Percentiles rank a stretch among this genome's conserved stretches.
phyloP scores from a whole-genome alignment of 2,329 filamentous ascomycete genomes.

The Neofusicoccum parvum region DNA sequence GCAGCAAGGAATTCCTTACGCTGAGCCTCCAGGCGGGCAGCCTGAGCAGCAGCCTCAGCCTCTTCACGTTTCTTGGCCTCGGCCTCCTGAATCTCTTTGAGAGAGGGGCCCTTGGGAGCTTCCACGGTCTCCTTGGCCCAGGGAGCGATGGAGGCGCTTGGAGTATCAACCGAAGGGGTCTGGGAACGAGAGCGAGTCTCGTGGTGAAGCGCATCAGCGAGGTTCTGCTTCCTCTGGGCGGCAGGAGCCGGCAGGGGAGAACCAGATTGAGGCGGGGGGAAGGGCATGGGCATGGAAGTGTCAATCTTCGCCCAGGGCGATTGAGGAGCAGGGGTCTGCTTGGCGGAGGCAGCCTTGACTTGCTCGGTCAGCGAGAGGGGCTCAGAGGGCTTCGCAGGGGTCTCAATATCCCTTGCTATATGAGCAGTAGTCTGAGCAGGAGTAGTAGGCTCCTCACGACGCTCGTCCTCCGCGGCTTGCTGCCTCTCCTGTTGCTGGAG shows the following conservation, averaged over 20 bases:
- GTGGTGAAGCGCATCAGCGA: slow-evolving; percentile 71
- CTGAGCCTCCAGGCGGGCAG: slow-evolving; percentile 73
- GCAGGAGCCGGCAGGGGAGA: slow-evolving; percentile 87
- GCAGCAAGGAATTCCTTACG: slow-evolving; percentile 76
- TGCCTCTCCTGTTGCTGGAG: slow-evolving; percentile 27
- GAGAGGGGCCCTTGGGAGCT: slow-evolving; percentile 78
- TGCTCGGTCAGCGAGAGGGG: slow-evolving; percentile 77
- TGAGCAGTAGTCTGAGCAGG: slow-evolving; percentile 1
- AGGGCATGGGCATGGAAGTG: slow-evolving; percentile 73
- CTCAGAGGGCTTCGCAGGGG: slow-evolving; percentile 43
- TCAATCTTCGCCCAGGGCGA: slow-evolving; percentile 64
- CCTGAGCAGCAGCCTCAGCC: slow-evolving; percentile 77
- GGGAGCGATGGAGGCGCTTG: slow-evolving; percentile 76
- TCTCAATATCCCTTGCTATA: slow-evolving; percentile 12
- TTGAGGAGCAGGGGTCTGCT: slow-evolving; percentile 58
- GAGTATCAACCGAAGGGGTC: slow-evolving; percentile 69
- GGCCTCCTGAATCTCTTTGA: slow-evolving; percentile 95
- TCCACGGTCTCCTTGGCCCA: slow-evolving; percentile 87
- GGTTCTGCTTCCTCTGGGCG: slow-evolving; percentile 81
- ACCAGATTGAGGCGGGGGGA: slow-evolving; percentile 71
- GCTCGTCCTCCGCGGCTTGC: slow-evolving; percentile 27
- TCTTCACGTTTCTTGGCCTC: slow-evolving; percentile 93
- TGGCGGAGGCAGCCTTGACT: slow-evolving; percentile 69
- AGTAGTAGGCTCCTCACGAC: slow-evolving; percentile 22
- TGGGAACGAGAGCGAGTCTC: slow-evolving; percentile 74